Conservation (phyloP, 352 stramenopile species). For the Pythium dissotocum region DNA sequence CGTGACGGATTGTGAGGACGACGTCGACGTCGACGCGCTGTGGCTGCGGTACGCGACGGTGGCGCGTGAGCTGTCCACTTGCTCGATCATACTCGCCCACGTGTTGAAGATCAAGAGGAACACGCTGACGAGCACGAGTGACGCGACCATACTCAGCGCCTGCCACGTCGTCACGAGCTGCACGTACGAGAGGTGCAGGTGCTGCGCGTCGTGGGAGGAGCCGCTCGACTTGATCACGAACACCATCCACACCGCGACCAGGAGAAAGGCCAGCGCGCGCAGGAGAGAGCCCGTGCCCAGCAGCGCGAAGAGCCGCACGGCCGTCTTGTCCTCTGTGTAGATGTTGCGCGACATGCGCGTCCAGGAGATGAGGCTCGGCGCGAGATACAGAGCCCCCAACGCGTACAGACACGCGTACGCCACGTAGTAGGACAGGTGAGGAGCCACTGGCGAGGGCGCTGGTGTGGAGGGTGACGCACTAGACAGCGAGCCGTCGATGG, state of each 20-base stretch:
- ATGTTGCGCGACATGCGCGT: slow-evolving; percentile 42
- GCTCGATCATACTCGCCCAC: slow-evolving; percentile 66
- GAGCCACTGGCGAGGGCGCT: not conserved
- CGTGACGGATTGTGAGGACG: slow-evolving; percentile 18
- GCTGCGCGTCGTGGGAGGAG: slow-evolving; percentile 38
- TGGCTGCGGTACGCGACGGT: slow-evolving; percentile 10
- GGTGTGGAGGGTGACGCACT: not conserved
- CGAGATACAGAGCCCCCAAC: slow-evolving; percentile 48
- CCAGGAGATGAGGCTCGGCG: slow-evolving; percentile 39
- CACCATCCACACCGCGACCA: slow-evolving; percentile 59
- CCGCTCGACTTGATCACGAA: slow-evolving; percentile 38
- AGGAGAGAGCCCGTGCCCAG: slow-evolving; percentile 47
- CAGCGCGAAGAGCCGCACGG: slow-evolving; percentile 56
- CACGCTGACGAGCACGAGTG: slow-evolving; percentile 46
- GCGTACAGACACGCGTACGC: slow-evolving; percentile 55
- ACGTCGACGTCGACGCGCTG: slow-evolving; percentile 1
- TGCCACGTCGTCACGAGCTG: slow-evolving; percentile 62
- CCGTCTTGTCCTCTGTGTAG: slow-evolving; percentile 44
- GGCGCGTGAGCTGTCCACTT: slow-evolving; percentile 34
- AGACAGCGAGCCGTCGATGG: slow-evolving; percentile 1
- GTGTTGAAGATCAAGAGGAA: slow-evolving; percentile 70
- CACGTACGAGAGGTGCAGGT: slow-evolving; percentile 60
- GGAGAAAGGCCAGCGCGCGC: slow-evolving; percentile 46
- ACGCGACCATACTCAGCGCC: slow-evolving; percentile 42
- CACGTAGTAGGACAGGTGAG: slow-evolving; percentile 35